These are phyloP conservation scores for Coleophoma cylindrospora DNA, from an alignment of 2,329 filamentous ascomycete genomes.

Conservation along the genomic window DNA sequence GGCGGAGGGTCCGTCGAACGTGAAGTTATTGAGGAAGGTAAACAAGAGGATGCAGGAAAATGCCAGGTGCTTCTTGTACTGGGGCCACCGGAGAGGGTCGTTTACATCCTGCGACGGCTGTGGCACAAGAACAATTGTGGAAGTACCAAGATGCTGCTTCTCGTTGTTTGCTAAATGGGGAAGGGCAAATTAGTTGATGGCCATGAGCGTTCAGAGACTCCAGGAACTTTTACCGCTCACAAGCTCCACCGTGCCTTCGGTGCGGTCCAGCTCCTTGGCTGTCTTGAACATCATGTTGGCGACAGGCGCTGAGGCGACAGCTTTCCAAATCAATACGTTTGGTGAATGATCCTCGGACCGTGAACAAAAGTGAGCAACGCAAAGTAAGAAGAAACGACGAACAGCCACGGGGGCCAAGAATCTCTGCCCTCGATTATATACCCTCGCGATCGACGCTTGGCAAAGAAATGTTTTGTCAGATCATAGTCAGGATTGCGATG, in stretches of 20 bases:
- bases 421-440: too few relatives aligned
- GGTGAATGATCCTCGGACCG: too few relatives aligned
- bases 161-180: background rate
- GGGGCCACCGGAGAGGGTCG: constrained; percentile 41
- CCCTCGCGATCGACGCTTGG: too few relatives aligned
- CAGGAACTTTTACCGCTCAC: background rate
- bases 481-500: too few relatives aligned
- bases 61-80: constrained; percentile 37
- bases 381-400: too few relatives aligned
- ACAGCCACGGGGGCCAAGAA: too few relatives aligned
- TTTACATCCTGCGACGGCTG: constrained; percentile 39
- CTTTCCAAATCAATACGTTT: too few relatives aligned
- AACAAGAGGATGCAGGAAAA: constrained; percentile 37
- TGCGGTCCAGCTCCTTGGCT: constrained; percentile 2
- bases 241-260: constrained; percentile 1
- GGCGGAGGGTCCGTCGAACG: constrained; percentile 37
- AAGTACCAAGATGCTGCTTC: background rate
- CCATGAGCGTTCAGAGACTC: background rate
- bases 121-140: constrained; percentile 33
- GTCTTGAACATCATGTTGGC: too few relatives aligned
- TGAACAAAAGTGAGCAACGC: too few relatives aligned
- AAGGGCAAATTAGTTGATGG: background rate
- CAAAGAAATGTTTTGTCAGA: too few relatives aligned
- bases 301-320: too few relatives aligned
- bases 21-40: constrained; percentile 40